Evolutionary conservation across 257 asterid species (phyloP), one percentile per base, ranked within the genome.

Genomic region (Penstemon barbatus): DNA sequence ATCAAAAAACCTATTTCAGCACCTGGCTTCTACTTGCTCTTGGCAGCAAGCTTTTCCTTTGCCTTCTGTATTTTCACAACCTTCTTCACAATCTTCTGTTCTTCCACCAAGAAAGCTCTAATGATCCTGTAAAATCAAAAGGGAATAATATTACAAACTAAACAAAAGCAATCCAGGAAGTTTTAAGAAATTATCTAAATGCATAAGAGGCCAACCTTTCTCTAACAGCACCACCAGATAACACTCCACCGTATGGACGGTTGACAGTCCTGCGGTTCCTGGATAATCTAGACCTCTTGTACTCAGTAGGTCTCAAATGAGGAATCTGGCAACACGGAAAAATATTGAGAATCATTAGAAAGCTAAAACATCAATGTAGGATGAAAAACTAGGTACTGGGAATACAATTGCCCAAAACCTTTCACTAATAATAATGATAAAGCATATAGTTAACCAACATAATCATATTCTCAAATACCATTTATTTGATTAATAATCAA

Each of bases 171-270:
- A 38, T 4, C 7, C 65, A 40, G n/a, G 5, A 60, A 38, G 6
- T 43, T 25, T 46, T 9, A 6, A 46, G 0, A 7, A 46, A 6
- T 46, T 3, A 7, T 6, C 9, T 0, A 43, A 45, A 18, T 45
- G 15, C 25, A n/a, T 10, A 12, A 8, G 3, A 39, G 43, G 44
- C 67, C 8, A 38, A 83, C 91, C 91, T 86, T 69, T 86, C 92
- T 41, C 92, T 80, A 9, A 86, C 92, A 38, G 92, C 92, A 51
- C 84, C 69, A 43, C 89, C 92, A 5, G 89, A 86, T 72, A 86
- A 75, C 18, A 85, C 89, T 15, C 91, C 91, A 61, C 91, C 91
- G 56, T 85, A 85, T 66, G 91, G 77, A 52, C 88, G 91, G 71
- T 85, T 85, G 45, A 85, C 91, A 63, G 91, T 85, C 74, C 91